Evolutionary conservation across 495 filamentous ascomycete genomes (phyloP), one percentile per base, ranked within the genome.

Genomic region (Hypomontagnella submonticulosa): DNA sequence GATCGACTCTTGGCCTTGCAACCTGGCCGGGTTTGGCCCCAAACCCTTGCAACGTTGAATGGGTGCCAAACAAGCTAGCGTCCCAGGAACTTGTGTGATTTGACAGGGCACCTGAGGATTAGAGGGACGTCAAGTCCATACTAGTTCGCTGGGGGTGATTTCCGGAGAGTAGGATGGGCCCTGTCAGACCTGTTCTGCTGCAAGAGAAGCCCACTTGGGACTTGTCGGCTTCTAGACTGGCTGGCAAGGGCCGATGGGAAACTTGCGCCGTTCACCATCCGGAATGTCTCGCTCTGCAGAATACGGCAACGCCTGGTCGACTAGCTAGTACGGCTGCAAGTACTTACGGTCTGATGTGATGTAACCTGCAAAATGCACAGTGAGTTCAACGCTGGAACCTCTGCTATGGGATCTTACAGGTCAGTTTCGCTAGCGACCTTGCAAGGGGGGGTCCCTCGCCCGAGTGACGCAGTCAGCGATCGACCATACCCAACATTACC

Each of bases 391-490:
- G 33, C 55, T 63, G 44, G 64, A 60, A 59, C 43, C 66, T 69
- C 56, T 57, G 42, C 54, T 60, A 60, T 44, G 54, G 66, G 50
- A 69, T 61, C 66, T 69, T 64, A 69, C 60, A 69, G 65, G 65
- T 68, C 65, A 68, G 65, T 62, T 58, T 49, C 32, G 23, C 54
- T 51, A 61, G 57, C 36, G 42, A 44, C 52, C 40, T 53, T 58
- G 20, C 58, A 47, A 58, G 55, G 59, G 65, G 65, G 36, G 4
- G 27, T 44, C 63, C 58, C 53, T 68, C 59, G 65, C 59, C 59
- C 65, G 56, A 64, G 66, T 69, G 66, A 69, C 66, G 66, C 66
- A 69, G 66, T 63, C 60, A 68, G 61, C 60, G 66, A 69, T 69
- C 66, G 60, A 51, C 63, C 63, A 57, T 61, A 50, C 49, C 59